Conservation (phyloP, 805 yeast genomes). For the Clavispora santaluciae region DNA sequence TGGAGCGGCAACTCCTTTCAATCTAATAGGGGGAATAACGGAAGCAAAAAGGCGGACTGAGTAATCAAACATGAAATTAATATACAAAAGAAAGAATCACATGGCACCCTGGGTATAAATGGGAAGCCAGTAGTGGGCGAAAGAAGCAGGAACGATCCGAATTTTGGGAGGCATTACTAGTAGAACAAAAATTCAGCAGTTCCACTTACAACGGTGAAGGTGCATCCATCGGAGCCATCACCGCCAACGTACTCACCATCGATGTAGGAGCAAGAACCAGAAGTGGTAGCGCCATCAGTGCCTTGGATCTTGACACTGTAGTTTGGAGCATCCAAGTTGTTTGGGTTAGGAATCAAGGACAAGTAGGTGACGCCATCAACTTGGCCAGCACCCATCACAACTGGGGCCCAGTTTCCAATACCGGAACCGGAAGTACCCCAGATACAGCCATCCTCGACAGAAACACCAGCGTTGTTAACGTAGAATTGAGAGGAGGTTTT, state of each 20-base stretch:
- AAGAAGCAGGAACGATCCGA: neutral
- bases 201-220: constrained; percentile 15
- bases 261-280: constrained; percentile 15
- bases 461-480: constrained; percentile 83
- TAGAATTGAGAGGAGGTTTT: constrained; percentile 93
- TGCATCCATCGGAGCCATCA: constrained; percentile 17
- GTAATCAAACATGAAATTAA: neutral
- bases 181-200: constrained; percentile 16
- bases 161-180: constrained; percentile 4
- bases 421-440: constrained; percentile 61
- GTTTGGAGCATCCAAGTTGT: constrained; percentile 46
- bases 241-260: constrained; percentile 16
- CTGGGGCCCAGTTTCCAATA: constrained; percentile 78
- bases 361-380: constrained; percentile 57
- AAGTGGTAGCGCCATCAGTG: constrained; percentile 13
- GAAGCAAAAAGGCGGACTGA: no score
- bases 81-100: neutral
- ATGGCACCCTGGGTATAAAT: neutral
- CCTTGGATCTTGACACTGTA: constrained; percentile 40
- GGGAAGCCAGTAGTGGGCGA: neutral
- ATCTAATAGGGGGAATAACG: no score
- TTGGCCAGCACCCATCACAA: constrained; percentile 73
- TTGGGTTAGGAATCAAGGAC: constrained; percentile 75
- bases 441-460: constrained; percentile 62
- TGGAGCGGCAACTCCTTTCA: no score